A percentile compares a stretch with the other conserved stretches of the same genome.
Evolutionary conservation across 164 flowering plant genomes (phyloP).

Genomic region (Vitis labrusca): DNA sequence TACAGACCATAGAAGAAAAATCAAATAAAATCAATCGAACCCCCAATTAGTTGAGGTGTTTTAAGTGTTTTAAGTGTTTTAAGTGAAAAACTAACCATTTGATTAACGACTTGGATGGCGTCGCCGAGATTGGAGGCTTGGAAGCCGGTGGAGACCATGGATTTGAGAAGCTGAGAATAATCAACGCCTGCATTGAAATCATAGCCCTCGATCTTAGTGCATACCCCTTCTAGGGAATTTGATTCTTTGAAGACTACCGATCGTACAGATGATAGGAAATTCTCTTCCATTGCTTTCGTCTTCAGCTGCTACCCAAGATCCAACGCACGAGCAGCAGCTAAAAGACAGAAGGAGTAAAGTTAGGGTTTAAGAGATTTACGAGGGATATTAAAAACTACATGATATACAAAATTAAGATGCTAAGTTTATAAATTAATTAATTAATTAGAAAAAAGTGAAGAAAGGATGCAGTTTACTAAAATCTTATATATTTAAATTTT

Average conservation of each 20-base stretch:
- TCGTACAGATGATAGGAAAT: conserved; percentile 33
- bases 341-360: too few relatives aligned
- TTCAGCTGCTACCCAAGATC: too few relatives aligned
- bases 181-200: conserved; percentile 85
- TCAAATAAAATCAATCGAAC: not conserved
- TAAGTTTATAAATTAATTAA: too few relatives aligned
- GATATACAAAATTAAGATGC: too few relatives aligned
- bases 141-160: conserved; percentile 76
- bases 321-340: too few relatives aligned
- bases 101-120: conserved; percentile 70
- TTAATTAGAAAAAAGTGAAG: too few relatives aligned
- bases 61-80: too few relatives aligned
- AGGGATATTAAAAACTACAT: too few relatives aligned
- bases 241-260: conserved; percentile 58
- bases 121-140: conserved; percentile 98
- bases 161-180: conserved; percentile 57
- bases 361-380: too few relatives aligned
- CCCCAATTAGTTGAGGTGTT: not conserved
- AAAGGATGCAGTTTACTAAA: too few relatives aligned
- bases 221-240: conserved; percentile 58
- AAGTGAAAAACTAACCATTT: conserved; percentile 56
- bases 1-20: not conserved
- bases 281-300: conserved; percentile 12
- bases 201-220: conserved; percentile 64
- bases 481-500: too few relatives aligned